These are phyloP conservation scores for Naganishia sp. DNA, from an alignment of 1,284 basidiomycete genomes.

Conservation along the genomic window DNA sequence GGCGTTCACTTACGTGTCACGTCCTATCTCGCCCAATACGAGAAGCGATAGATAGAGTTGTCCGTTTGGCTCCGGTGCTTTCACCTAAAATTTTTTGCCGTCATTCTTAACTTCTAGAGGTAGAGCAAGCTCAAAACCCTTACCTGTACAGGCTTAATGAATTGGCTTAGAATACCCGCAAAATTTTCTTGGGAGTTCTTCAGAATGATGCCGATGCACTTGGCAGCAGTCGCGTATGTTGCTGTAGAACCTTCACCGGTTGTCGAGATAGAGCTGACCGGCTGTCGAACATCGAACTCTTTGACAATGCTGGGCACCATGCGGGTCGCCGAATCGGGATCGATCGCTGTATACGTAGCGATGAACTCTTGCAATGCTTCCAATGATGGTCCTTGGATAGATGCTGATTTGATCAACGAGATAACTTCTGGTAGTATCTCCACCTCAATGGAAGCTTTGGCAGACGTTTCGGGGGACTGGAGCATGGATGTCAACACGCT, in stretches of 20 bases:
- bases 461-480: conserved; percentile 53
- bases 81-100: conserved; percentile 57
- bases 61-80: conserved; percentile 61
- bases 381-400: conserved; percentile 70
- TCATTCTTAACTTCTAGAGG: not conserved
- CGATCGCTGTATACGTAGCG: conserved; percentile 73
- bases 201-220: conserved; percentile 78
- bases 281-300: conserved; percentile 54
- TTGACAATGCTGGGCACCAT: conserved; percentile 75
- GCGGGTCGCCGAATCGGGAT: conserved; percentile 74
- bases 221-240: conserved; percentile 68
- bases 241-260: conserved; percentile 49
- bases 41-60: conserved; percentile 78
- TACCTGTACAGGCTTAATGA: conserved; percentile 74
- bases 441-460: conserved; percentile 71
- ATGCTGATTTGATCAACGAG: conserved; percentile 70
- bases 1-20: conserved; percentile 66
- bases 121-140: conserved; percentile 24
- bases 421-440: conserved; percentile 71
- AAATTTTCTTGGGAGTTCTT: conserved; percentile 67
- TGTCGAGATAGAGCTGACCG: conserved; percentile 43
- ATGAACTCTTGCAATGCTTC: conserved; percentile 82
- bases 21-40: conserved; percentile 84
- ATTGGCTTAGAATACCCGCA: conserved; percentile 76
- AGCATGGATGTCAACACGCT: conserved; percentile 71